Conservation (phyloP, 2,329 filamentous ascomycete genomes). For the Alternaria infectoria region DNA sequence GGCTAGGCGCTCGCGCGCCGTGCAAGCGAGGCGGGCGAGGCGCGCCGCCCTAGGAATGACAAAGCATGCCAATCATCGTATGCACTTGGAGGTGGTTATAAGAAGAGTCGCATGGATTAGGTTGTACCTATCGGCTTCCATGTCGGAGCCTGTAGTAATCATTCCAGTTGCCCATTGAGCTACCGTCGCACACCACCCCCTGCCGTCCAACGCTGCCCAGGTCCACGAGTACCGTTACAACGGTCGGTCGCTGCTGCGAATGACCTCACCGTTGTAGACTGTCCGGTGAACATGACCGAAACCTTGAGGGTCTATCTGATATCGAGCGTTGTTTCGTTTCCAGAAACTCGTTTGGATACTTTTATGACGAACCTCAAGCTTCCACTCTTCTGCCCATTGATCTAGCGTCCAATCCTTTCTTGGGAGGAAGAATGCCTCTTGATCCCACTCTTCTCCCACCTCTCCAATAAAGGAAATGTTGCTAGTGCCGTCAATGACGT, state of each 20-base stretch:
- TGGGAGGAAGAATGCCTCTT: neutral
- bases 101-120: neutral
- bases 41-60: neutral
- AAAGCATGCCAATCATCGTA: neutral
- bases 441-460: neutral
- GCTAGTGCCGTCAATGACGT: fast-evolving
- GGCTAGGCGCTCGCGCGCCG: neutral
- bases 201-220: neutral
- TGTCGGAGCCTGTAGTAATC: no score
- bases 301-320: neutral
- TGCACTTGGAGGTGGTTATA: neutral
- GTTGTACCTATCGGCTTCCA: no score
- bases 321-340: neutral
- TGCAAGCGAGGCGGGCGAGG: neutral
- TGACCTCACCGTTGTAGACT: neutral
- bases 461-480: neutral
- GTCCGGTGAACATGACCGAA: neutral
- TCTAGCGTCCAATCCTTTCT: neutral
- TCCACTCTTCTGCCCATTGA: neutral
- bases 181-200: no score
- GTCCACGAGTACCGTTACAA: neutral
- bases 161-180: no score
- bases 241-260: neutral
- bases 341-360: fast-evolving
- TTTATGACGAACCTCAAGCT: neutral